Evolutionary conservation across 1,284 basidiomycete species (phyloP).

Genomic region (Ustilago sp.): DNA sequence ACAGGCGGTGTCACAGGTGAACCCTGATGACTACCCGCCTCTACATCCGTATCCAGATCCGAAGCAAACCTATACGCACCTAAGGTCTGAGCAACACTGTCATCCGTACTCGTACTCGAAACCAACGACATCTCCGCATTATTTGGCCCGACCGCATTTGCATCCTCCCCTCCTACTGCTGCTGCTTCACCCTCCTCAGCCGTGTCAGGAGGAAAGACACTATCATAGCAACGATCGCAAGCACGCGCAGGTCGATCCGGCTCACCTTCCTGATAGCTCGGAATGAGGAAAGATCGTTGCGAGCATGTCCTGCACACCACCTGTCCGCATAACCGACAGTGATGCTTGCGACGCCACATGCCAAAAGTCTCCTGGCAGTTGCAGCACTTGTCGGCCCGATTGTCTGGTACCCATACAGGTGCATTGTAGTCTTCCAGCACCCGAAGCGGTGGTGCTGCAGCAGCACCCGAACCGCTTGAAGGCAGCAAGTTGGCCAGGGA

Average conservation of each 20-base stretch:
- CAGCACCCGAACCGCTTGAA: constrained; percentile 21
- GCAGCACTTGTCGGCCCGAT: constrained; percentile 83
- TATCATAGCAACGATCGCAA: constrained; percentile 85
- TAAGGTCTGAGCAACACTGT: constrained; percentile 24
- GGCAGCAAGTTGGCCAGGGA: constrained; percentile 41
- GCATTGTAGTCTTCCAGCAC: constrained; percentile 87
- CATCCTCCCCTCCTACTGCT: background rate
- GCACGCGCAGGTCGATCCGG: constrained; percentile 78
- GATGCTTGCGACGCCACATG: constrained; percentile 84
- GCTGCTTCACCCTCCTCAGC: constrained; percentile 25
- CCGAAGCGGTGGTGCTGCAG: constrained; percentile 32
- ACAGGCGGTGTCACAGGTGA: constrained; percentile 40
- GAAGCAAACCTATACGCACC: constrained; percentile 20
- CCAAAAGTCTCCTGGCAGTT: constrained; percentile 82
- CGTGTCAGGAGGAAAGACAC: constrained; percentile 75
- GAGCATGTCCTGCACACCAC: constrained; percentile 83
- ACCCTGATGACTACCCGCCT: constrained; percentile 19
- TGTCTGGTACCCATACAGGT: constrained; percentile 91
- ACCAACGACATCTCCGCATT: constrained; percentile 43
- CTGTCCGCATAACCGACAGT: constrained; percentile 87
- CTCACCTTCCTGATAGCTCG: constrained; percentile 61
- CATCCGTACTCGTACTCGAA: constrained; percentile 40
- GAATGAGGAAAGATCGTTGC: constrained; percentile 66
- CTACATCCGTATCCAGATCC: constrained; percentile 26
- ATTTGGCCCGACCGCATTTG: constrained; percentile 1